These are phyloP conservation scores for Debaryomyces fabryi DNA, from an alignment of 1,139 yeast species.

Conservation along the genomic window DNA sequence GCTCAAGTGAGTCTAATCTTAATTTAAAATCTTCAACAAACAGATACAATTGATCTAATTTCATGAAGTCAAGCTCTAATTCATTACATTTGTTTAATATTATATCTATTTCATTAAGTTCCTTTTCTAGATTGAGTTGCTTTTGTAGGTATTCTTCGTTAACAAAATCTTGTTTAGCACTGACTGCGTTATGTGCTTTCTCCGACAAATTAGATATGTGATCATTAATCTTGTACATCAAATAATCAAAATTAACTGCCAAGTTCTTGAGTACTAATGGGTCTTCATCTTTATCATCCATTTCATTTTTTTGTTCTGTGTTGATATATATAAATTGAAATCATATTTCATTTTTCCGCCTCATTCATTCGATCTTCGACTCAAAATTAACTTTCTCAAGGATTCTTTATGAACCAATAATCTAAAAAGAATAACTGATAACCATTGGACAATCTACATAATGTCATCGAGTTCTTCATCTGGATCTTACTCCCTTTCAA, in stretches of 20 bases:
- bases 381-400: background rate
- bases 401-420: slow-evolving; percentile 5
- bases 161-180: slow-evolving; percentile 29
- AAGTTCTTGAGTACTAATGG: slow-evolving; percentile 64
- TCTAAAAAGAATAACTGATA: slow-evolving; percentile 16
- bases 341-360: slow-evolving; percentile 7
- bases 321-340: background rate
- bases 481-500: slow-evolving; percentile 46
- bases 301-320: slow-evolving; percentile 6
- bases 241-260: slow-evolving; percentile 63
- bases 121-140: slow-evolving; percentile 41
- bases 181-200: slow-evolving; percentile 33
- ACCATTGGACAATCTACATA: slow-evolving; percentile 11
- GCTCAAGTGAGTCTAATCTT: slow-evolving; percentile 32
- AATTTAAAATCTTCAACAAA: slow-evolving; percentile 47
- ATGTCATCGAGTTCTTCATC: slow-evolving; percentile 27
- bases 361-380: slow-evolving; percentile 1
- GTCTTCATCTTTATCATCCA: slow-evolving; percentile 44
- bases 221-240: slow-evolving; percentile 62
- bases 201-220: slow-evolving; percentile 46
- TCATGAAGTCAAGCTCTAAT: slow-evolving; percentile 63
- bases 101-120: slow-evolving; percentile 45
- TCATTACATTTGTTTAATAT: slow-evolving; percentile 54
- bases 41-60: slow-evolving; percentile 62
- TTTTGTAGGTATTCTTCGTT: slow-evolving; percentile 38